Percentiles rank a stretch among this genome's conserved stretches.
phyloP scores from a whole-genome alignment of 73 alveolate genomes.

The Paraurostyla sp. region DNA sequence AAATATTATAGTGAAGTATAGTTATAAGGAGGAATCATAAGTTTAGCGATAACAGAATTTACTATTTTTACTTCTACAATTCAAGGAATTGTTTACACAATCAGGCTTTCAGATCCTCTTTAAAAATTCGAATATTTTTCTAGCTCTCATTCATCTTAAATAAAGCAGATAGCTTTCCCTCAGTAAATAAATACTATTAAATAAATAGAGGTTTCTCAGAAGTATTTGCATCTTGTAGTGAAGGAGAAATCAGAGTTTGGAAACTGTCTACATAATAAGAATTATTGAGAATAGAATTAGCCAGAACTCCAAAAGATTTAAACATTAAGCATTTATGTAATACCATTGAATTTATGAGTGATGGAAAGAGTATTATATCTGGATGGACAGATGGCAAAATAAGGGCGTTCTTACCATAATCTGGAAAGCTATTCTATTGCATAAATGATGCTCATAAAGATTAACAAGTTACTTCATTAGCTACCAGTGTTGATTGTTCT shows the following conservation, averaged over 20 bases:
- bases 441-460: slow-evolving; percentile 79
- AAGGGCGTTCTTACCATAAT: slow-evolving; percentile 84
- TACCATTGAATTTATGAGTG: slow-evolving; percentile 76
- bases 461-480: background rate
- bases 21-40: slow-evolving; percentile 79
- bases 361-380: slow-evolving; percentile 79
- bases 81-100: background rate
- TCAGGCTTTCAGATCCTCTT: background rate
- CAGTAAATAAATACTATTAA: slow-evolving; percentile 55
- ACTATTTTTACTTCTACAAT: background rate
- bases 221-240: slow-evolving; percentile 80
- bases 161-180: slow-evolving; percentile 36
- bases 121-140: background rate
- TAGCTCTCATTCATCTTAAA: background rate
- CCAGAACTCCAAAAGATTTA: slow-evolving; percentile 67
- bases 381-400: slow-evolving; percentile 90
- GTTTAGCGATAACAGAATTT: slow-evolving; percentile 49
- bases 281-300: slow-evolving; percentile 76
- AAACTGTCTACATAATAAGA: slow-evolving; percentile 83
- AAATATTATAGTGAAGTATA: slow-evolving; percentile 61
- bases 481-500: slow-evolving; percentile 78
- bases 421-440: slow-evolving; percentile 78
- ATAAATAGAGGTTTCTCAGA: slow-evolving; percentile 75
- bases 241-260: slow-evolving; percentile 83
- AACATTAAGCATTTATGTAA: slow-evolving; percentile 53